phyloP scores from a whole-genome alignment of 176 grass and related monocot species.

The Eragrostis nindensis region DNA sequence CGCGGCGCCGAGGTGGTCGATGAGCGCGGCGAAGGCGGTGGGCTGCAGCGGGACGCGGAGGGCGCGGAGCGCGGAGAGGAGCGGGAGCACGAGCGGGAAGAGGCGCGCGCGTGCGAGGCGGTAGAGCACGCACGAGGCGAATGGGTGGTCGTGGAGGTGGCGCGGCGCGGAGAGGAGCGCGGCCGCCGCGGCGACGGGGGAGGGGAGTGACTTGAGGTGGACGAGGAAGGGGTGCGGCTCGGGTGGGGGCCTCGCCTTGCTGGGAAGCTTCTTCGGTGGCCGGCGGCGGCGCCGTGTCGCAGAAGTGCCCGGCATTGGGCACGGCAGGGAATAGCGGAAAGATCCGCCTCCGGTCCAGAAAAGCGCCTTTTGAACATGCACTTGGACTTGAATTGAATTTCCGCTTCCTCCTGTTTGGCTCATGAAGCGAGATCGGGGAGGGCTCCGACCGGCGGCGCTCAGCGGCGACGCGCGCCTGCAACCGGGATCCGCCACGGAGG shows the following conservation, averaged over 20 bases:
- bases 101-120: constrained; percentile 61
- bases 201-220: constrained; percentile 76
- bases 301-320: constrained; percentile 34
- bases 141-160: constrained; percentile 62
- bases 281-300: constrained; percentile 15
- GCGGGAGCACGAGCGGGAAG: constrained; percentile 55
- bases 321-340: not conserved
- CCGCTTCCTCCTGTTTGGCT: no score
- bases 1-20: constrained; percentile 62
- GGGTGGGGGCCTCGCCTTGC: constrained; percentile 27
- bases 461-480: no score
- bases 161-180: constrained; percentile 54
- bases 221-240: constrained; percentile 67
- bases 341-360: not conserved
- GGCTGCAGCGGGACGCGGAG: constrained; percentile 59
- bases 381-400: no score
- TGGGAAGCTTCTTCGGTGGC: constrained; percentile 33
- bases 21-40: constrained; percentile 57
- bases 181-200: constrained; percentile 53
- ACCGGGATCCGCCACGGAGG: no score
- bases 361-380: no score
- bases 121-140: constrained; percentile 76
- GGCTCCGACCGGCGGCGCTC: no score
- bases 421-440: no score
- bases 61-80: constrained; percentile 58